Conservation (phyloP, 2,329 filamentous ascomycete genomes). For the Trichoderma citrinoviride region DNA sequence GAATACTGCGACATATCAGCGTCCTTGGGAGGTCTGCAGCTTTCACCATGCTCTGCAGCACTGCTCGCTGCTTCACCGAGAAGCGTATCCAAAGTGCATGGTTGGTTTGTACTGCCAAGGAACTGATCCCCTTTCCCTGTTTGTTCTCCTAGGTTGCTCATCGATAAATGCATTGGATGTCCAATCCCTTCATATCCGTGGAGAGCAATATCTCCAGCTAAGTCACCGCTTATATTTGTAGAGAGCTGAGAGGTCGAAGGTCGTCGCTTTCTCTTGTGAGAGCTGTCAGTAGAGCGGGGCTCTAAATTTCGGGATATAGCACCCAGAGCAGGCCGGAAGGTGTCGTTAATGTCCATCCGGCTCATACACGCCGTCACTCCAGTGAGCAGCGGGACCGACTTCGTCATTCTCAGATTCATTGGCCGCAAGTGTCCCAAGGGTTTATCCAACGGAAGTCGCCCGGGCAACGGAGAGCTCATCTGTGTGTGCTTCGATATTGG, state of each 20-base stretch:
- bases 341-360: slow-evolving; percentile 24
- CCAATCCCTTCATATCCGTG: not conserved
- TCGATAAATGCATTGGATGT: not conserved
- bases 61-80: slow-evolving; percentile 26
- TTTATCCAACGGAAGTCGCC: slow-evolving; percentile 40
- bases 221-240: not conserved
- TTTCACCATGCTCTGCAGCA: slow-evolving; percentile 27
- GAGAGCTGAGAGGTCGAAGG: slow-evolving; percentile 28
- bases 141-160: not conserved
- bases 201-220: too few relatives aligned
- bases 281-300: slow-evolving; percentile 17
- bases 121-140: not conserved
- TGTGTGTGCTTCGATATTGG: slow-evolving; percentile 42
- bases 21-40: slow-evolving; percentile 33
- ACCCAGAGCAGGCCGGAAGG: slow-evolving; percentile 35
- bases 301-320: slow-evolving; percentile 35
- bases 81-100: slow-evolving; percentile 28
- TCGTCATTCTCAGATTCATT: slow-evolving; percentile 13
- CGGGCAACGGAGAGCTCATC: slow-evolving; percentile 43
- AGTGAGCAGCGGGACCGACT: not conserved
- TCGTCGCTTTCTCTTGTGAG: slow-evolving; percentile 35
- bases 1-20: slow-evolving; percentile 36
- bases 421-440: slow-evolving; percentile 23
- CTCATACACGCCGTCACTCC: slow-evolving; percentile 5
- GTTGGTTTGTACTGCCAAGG: slow-evolving; percentile 32